Evolutionary conservation across 2,329 filamentous ascomycete genomes (phyloP).

Genomic region (Colletotrichum navitas): DNA sequence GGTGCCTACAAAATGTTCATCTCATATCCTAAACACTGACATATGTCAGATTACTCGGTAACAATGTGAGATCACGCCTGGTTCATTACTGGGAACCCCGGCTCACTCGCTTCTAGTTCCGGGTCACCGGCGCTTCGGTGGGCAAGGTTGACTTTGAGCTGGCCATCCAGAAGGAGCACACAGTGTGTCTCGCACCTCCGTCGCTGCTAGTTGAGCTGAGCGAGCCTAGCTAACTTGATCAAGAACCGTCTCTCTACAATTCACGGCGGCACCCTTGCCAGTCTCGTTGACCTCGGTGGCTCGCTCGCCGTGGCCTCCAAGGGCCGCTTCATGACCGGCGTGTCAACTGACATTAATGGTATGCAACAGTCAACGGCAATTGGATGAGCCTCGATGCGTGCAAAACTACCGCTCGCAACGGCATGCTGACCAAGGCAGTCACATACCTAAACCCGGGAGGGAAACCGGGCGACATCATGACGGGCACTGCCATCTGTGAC

Average conservation of each 20-base stretch:
- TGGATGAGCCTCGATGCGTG: background rate
- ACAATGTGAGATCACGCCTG: conserved; percentile 51
- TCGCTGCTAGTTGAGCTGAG: background rate
- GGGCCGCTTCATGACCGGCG: conserved; percentile 72
- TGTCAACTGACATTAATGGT: conserved; percentile 76
- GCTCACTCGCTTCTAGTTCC: conserved; percentile 63
- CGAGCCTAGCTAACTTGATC: background rate
- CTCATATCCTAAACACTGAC: background rate
- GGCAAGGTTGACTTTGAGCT: conserved; percentile 83
- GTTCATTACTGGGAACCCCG: background rate
- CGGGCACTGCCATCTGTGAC: conserved; percentile 69
- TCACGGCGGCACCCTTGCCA: conserved; percentile 84
- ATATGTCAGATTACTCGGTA: conserved; percentile 54
- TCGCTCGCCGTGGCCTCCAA: conserved; percentile 75
- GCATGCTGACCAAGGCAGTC: conserved; percentile 55
- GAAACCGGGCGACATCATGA: conserved; percentile 67
- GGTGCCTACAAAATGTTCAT: background rate
- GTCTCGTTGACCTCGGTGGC: conserved; percentile 76
- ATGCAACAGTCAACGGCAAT: conserved; percentile 4
- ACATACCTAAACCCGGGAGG: conserved; percentile 73
- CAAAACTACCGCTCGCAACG: background rate
- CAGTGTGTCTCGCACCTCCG: conserved; percentile 61
- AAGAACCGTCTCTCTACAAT: conserved; percentile 83
- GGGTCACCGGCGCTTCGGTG: conserved; percentile 72
- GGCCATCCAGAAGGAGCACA: conserved; percentile 80